These are phyloP conservation scores for Lactarius deliciosus DNA, from an alignment of 768 basidiomycete genomes.

Conservation along the genomic window DNA sequence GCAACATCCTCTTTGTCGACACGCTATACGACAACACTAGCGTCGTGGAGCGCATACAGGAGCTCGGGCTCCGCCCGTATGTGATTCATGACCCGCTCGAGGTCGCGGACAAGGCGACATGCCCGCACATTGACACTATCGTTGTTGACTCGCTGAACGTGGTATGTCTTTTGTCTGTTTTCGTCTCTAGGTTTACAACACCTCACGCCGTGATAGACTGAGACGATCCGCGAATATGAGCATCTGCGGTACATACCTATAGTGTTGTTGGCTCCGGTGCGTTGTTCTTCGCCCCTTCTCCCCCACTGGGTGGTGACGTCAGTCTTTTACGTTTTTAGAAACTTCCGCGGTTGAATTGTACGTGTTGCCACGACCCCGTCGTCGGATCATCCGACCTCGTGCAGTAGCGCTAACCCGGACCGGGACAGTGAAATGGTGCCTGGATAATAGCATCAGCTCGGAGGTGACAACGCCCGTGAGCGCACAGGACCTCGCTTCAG, in stretches of 20 bases:
- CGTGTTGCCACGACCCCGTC: slow-evolving; percentile 34
- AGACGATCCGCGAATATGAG: slow-evolving; percentile 86
- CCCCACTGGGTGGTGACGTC: slow-evolving; percentile 1
- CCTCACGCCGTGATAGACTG: slow-evolving; percentile 56
- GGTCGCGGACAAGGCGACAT: slow-evolving; percentile 76
- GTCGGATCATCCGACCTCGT: slow-evolving; percentile 29
- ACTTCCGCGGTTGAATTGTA: slow-evolving; percentile 72
- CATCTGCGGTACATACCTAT: slow-evolving; percentile 96
- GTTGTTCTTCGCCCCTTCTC: slow-evolving; percentile 23
- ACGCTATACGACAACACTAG: slow-evolving; percentile 73
- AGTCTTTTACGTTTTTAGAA: slow-evolving; percentile 36
- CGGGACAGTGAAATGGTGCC: slow-evolving; percentile 84
- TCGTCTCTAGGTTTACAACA: slow-evolving; percentile 12
- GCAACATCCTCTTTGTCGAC: slow-evolving; percentile 91
- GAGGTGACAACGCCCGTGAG: slow-evolving; percentile 91
- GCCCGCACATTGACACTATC: slow-evolving; percentile 91
- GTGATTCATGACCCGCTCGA: slow-evolving; percentile 78
- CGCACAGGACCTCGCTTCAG: slow-evolving; percentile 85
- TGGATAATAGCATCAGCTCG: slow-evolving; percentile 94
- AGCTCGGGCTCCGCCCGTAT: slow-evolving; percentile 76
- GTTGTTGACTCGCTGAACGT: slow-evolving; percentile 87
- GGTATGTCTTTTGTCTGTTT: slow-evolving; percentile 49
- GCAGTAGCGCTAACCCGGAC: slow-evolving; percentile 15
- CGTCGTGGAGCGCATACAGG: slow-evolving; percentile 72
- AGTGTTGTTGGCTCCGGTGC: slow-evolving; percentile 76